A percentile compares a stretch with the other conserved stretches of the same genome.
Conservation (phyloP, 306 rosid species). For the Rosa chinensis region DNA sequence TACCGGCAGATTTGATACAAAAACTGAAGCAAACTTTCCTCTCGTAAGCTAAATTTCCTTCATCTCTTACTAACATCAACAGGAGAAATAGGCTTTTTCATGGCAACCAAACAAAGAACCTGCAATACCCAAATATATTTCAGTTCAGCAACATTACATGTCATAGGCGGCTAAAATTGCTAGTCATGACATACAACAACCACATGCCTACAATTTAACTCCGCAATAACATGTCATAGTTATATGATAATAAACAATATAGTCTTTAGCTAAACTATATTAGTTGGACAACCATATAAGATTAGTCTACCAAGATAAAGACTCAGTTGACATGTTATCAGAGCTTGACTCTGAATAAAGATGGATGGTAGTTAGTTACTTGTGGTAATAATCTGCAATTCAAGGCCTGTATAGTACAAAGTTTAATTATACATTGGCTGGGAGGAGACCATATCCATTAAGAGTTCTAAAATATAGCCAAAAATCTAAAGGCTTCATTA, state of each 20-base stretch:
- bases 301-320: neutral
- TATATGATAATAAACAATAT: neutral
- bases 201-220: neutral
- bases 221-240: neutral
- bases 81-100: too few relatives aligned
- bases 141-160: too few relatives aligned
- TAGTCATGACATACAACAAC: neutral
- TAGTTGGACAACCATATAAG: neutral
- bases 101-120: too few relatives aligned
- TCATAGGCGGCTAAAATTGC: neutral
- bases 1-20: too few relatives aligned
- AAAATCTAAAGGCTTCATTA: neutral
- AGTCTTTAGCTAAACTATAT: neutral
- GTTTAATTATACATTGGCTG: neutral
- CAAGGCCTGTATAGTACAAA: neutral
- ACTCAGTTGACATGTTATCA: neutral
- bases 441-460: neutral
- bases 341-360: neutral
- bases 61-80: too few relatives aligned
- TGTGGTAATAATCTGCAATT: neutral
- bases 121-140: too few relatives aligned
- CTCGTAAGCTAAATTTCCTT: too few relatives aligned
- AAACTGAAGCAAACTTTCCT: too few relatives aligned
- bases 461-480: neutral
- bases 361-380: neutral